phyloP scores from a whole-genome alignment of 768 basidiomycete genomes.

The Leucosporidium creatinivorum region DNA sequence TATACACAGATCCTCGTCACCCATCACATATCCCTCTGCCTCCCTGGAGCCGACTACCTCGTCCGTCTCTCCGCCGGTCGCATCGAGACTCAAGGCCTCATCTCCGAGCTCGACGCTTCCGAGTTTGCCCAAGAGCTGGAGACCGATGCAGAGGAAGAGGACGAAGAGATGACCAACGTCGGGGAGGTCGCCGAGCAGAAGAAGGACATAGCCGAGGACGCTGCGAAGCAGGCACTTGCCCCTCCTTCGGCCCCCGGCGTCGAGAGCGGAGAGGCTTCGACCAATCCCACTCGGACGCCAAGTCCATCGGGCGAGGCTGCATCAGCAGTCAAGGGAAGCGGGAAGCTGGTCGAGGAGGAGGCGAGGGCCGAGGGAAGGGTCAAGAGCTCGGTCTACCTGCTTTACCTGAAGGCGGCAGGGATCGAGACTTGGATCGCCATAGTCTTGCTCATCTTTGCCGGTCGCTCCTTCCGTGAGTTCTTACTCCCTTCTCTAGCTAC shows the following conservation, averaged over 20 bases:
- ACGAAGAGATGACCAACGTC: background rate
- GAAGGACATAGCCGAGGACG: background rate
- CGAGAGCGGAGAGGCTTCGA: background rate
- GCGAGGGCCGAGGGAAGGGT: constrained; percentile 26
- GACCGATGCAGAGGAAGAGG: background rate
- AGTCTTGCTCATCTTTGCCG: constrained; percentile 11
- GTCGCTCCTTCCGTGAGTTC: constrained; percentile 3
- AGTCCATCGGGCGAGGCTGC: too few relatives aligned
- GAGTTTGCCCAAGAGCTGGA: constrained; percentile 16
- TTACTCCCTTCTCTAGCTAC: background rate
- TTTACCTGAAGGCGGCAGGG: constrained; percentile 29
- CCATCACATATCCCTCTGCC: constrained; percentile 33
- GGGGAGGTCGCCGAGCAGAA: background rate
- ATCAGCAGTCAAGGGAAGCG: background rate
- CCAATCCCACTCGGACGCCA: background rate
- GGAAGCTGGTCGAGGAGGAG: constrained; percentile 32
- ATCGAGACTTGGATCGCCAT: constrained; percentile 24
- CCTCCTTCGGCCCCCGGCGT: background rate
- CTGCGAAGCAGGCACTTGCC: background rate
- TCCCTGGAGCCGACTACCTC: constrained; percentile 30
- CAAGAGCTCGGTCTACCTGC: constrained; percentile 29
- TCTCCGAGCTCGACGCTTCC: constrained; percentile 24
- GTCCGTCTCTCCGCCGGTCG: constrained; percentile 28
- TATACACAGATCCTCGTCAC: constrained; percentile 30
- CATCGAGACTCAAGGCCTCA: constrained; percentile 24